Evolutionary conservation across 345 rosid species (phyloP).

Genomic region (Microcos paniculata): DNA sequence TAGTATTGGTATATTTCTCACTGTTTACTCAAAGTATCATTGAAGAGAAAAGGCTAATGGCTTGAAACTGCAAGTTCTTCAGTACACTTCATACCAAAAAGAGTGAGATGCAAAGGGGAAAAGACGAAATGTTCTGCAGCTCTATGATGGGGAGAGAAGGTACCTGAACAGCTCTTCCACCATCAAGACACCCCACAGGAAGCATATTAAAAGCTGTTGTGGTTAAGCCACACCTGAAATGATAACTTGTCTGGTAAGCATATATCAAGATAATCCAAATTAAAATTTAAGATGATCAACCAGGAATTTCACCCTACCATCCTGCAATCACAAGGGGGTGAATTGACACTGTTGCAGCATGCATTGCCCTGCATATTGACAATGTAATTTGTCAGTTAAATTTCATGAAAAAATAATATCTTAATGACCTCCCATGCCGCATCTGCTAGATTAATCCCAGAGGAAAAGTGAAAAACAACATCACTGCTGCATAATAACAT

Average conservation of each 20-base stretch:
- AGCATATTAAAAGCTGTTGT: constrained; percentile 93
- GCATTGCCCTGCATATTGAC: constrained; percentile 66
- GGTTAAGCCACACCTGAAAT: constrained; percentile 91
- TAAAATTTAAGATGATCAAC: background rate
- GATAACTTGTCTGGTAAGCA: constrained; percentile 23
- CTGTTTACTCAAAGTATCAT: background rate
- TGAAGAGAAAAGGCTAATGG: background rate
- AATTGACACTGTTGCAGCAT: constrained; percentile 78
- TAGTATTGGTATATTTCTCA: background rate
- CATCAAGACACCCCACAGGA: constrained; percentile 94
- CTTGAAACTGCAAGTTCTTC: background rate
- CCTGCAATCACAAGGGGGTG: constrained; percentile 97
- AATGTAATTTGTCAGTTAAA: constrained; percentile 18
- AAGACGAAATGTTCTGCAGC: background rate
- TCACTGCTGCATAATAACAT: constrained; percentile 2
- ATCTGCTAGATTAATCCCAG: constrained; percentile 11
- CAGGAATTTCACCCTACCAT: constrained; percentile 50
- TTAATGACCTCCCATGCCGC: background rate
- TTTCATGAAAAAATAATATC: constrained; percentile 1
- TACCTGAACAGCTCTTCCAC: constrained; percentile 98
- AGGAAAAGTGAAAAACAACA: background rate
- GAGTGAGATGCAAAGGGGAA: background rate
- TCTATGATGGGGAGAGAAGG: constrained; percentile 7
- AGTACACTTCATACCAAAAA: background rate
- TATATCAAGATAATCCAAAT: background rate